Evolutionary conservation across 2,329 filamentous ascomycete species (phyloP).

Genomic region (Ophiosphaerella narmari): DNA sequence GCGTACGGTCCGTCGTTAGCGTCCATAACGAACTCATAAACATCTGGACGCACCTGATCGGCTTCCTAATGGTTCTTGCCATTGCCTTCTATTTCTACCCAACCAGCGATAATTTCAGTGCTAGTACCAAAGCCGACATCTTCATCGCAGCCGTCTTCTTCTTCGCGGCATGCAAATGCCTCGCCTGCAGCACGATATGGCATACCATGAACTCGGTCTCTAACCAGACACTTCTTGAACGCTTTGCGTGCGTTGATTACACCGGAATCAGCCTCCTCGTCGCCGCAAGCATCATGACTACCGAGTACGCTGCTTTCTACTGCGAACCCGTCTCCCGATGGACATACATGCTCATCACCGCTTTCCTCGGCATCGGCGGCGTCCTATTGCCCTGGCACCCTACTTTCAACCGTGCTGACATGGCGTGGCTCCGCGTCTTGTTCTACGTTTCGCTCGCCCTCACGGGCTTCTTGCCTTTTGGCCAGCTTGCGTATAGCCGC

Average conservation of each 20-base stretch:
- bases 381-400: constrained; percentile 96
- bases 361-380: constrained; percentile 79
- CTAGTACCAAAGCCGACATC: constrained; percentile 86
- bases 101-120: constrained; percentile 79
- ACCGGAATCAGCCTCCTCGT: constrained; percentile 95
- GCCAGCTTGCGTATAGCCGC: constrained; percentile 79
- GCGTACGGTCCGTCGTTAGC: constrained; percentile 79
- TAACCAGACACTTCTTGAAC: constrained; percentile 84
- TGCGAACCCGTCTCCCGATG: constrained; percentile 88
- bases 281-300: constrained; percentile 95
- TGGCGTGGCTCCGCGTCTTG: constrained; percentile 88
- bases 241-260: constrained; percentile 97
- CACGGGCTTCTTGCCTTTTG: constrained; percentile 86
- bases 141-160: constrained; percentile 94
- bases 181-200: constrained; percentile 95
- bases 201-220: constrained; percentile 99
- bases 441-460: constrained; percentile 88
- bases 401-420: constrained; percentile 87
- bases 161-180: constrained; percentile 90
- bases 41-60: constrained; percentile 95
- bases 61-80: constrained; percentile 82
- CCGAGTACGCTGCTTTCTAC: constrained; percentile 98
- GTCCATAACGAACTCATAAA: constrained; percentile 94
- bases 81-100: constrained; percentile 98
- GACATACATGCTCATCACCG: constrained; percentile 82